phyloP scores from a whole-genome alignment of 805 yeast genomes.

The Ogataea nitratoaversa region DNA sequence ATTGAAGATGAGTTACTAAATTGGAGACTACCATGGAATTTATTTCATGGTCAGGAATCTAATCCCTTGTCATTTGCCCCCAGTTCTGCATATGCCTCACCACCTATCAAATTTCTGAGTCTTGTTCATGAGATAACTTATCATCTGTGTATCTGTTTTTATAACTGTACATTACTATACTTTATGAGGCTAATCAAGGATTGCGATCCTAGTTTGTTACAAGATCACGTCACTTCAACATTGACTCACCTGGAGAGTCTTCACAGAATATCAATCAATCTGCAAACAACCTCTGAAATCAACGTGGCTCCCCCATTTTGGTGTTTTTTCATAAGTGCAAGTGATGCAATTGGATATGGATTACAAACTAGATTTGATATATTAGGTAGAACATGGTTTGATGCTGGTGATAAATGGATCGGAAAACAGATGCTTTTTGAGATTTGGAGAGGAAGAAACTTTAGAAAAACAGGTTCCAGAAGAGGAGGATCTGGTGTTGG shows the following conservation, averaged over 20 bases:
- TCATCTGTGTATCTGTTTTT: constrained; percentile 37
- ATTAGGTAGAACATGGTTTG: constrained; percentile 30
- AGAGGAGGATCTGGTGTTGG: constrained; percentile 1
- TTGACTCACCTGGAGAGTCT: constrained; percentile 34
- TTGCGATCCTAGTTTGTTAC: constrained; percentile 32
- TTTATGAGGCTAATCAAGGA: constrained; percentile 45
- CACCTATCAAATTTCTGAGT: constrained; percentile 28
- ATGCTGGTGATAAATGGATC: constrained; percentile 45
- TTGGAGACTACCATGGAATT: constrained; percentile 46
- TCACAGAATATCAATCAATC: constrained; percentile 15
- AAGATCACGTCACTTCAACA: constrained; percentile 32
- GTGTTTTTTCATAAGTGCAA: constrained; percentile 43
- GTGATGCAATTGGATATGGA: constrained; percentile 32
- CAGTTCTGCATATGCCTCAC: neutral
- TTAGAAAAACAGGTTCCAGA: constrained; percentile 1
- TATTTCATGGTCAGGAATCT: constrained; percentile 24
- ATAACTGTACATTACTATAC: constrained; percentile 40
- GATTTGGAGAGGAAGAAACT: constrained; percentile 42
- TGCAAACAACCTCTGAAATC: constrained; percentile 18
- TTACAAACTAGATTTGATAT: constrained; percentile 33
- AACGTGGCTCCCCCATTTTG: constrained; percentile 42
- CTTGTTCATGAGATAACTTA: constrained; percentile 38
- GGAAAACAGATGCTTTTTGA: constrained; percentile 51
- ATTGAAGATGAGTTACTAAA: constrained; percentile 44
- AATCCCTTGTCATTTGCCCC: neutral